Percentiles rank a stretch among this genome's conserved stretches.
phyloP scores from a whole-genome alignment of 768 basidiomycete species.

The Boletus rex-veris region DNA sequence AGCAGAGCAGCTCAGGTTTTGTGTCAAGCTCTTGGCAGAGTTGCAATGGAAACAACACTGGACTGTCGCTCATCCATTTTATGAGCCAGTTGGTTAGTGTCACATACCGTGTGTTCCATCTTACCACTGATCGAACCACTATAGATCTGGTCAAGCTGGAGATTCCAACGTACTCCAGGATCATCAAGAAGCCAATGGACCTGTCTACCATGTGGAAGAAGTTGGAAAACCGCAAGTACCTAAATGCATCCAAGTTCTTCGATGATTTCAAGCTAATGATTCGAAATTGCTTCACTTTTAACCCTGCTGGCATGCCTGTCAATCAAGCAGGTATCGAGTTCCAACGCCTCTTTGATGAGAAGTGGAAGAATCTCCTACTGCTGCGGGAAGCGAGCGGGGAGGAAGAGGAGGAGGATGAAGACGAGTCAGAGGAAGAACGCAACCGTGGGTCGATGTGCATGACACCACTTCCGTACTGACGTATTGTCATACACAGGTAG shows the following conservation, averaged over 20 bases:
- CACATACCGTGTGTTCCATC: background rate
- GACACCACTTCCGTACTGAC: slow-evolving; percentile 8
- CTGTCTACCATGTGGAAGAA: slow-evolving; percentile 84
- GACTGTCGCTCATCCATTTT: slow-evolving; percentile 74
- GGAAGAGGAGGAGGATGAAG: slow-evolving; percentile 61
- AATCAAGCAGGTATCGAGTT: slow-evolving; percentile 82
- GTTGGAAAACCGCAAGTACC: slow-evolving; percentile 73
- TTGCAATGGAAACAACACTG: slow-evolving; percentile 78
- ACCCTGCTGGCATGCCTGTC: slow-evolving; percentile 83
- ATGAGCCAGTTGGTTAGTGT: slow-evolving; percentile 87
- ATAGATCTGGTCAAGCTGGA: slow-evolving; percentile 77
- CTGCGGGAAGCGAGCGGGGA: slow-evolving; percentile 53
- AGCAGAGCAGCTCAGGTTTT: slow-evolving; percentile 82
- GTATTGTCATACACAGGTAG: slow-evolving; percentile 45
- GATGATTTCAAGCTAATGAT: slow-evolving; percentile 95
- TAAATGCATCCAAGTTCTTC: slow-evolving; percentile 75
- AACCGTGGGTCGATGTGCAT: slow-evolving; percentile 45
- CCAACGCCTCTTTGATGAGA: slow-evolving; percentile 87
- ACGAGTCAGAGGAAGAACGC: slow-evolving; percentile 65
- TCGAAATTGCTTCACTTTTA: slow-evolving; percentile 91
- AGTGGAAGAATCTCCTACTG: slow-evolving; percentile 78
- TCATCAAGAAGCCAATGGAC: slow-evolving; percentile 97
- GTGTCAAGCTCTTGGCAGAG: slow-evolving; percentile 68
- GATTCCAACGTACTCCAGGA: slow-evolving; percentile 79
- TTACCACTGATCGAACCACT: background rate